phyloP scores from a whole-genome alignment of 1,284 basidiomycete genomes.

The Trichosporon faecale region DNA sequence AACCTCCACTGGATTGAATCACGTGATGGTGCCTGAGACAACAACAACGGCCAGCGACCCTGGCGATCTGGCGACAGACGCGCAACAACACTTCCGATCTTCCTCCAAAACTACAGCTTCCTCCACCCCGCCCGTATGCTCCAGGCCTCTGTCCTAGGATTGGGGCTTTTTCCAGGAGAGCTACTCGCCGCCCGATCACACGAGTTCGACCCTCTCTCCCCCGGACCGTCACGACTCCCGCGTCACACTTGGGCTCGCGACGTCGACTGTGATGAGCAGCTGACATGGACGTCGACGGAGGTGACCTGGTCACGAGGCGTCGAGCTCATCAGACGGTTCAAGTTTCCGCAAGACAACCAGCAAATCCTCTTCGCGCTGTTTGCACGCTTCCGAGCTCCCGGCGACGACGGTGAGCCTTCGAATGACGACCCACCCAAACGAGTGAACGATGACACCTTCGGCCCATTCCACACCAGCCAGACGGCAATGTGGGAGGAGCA shows the following conservation, averaged over 20 bases:
- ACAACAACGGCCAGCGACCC: background rate
- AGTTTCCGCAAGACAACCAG: slow-evolving; percentile 66
- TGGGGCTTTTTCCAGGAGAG: slow-evolving; percentile 5
- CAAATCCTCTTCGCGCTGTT: slow-evolving; percentile 72
- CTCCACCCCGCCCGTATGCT: background rate
- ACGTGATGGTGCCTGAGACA: slow-evolving; percentile 7
- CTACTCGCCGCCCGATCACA: background rate
- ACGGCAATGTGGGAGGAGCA: slow-evolving; percentile 12
- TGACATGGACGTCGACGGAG: slow-evolving; percentile 68
- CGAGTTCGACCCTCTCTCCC: slow-evolving; percentile 4
- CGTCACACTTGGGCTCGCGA: background rate
- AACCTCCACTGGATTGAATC: background rate
- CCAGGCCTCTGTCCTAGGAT: slow-evolving; percentile 8
- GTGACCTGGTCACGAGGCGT: slow-evolving; percentile 69
- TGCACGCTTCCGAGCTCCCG: slow-evolving; percentile 47
- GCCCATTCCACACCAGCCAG: slow-evolving; percentile 47
- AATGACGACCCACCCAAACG: slow-evolving; percentile 24
- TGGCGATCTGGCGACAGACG: background rate
- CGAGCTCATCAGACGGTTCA: slow-evolving; percentile 69
- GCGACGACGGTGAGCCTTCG: background rate
- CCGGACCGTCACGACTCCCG: background rate
- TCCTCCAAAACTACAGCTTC: background rate
- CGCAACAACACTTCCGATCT: background rate
- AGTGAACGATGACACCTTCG: slow-evolving; percentile 37
- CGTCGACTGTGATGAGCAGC: slow-evolving; percentile 53